Base-by-base conservation (phyloP, 1,284 basidiomycete species). In the Tranzscheliella williamsii region DNA sequence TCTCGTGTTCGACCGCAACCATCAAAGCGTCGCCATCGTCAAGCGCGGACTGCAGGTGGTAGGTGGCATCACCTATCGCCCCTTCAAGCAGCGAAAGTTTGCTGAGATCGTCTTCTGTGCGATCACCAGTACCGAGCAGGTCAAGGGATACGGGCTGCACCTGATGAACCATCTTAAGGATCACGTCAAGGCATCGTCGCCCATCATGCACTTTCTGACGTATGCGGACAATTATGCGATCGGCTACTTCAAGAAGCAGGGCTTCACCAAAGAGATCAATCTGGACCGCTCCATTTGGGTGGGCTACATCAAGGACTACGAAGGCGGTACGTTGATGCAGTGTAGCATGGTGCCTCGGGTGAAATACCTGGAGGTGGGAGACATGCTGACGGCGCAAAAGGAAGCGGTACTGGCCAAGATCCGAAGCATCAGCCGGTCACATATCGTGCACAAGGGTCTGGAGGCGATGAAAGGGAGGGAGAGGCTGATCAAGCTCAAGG, bases 251-350 rank as follows among this genome's bases (percentile, higher is more conserved):
- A 92, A 93, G 78, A 98, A 98, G 79, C 94, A 97, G 71, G 72
- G 68, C 0, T 99, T 99, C 80, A 90, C 91, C 1, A 98, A 97
- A 79, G 93, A 98, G 63, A 95, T 99, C 65, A 88, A 87, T 0
- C 84, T 95, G 16, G 87, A 89, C 50, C 85, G 93, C 30, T 86
- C 90, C 2, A 83, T 89, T 4, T 99, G 95, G 95, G 93, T 94
- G 1, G 95, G 94, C 1, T 98, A 99, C 79, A 98, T 99, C 85
- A 99, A 98, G 79, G 95, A 99, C 78, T 99, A 99, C 79, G 95
- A 99, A 78, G 95, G 95, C 37, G 94, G 92, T n/a, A 99, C 95
- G 35, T 90, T 98, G 80, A 97, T 98, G 94, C 92, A 84, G 80
- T 98, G 95, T 75, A 89, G 87, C 4, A 89, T 98, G 89, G 80